Percentiles rank a stretch among this genome's conserved stretches.
Conservation (phyloP, 2,329 filamentous ascomycete genomes). For the Neurospora sp. region DNA sequence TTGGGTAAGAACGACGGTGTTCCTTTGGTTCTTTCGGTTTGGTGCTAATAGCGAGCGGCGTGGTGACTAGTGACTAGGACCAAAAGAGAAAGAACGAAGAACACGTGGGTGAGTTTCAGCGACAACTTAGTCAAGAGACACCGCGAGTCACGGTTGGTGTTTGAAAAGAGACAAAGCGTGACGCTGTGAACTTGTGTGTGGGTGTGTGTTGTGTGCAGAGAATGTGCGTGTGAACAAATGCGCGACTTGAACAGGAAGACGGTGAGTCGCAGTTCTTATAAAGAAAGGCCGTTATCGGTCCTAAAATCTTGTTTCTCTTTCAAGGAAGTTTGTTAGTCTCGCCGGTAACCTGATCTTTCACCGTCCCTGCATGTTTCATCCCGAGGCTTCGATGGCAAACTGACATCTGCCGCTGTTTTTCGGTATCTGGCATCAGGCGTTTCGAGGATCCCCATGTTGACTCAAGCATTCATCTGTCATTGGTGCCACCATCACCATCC, state of each 20-base stretch:
- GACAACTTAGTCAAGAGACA: not conserved
- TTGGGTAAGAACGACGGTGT: not conserved
- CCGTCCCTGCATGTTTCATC: not conserved
- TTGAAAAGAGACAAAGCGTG: not conserved
- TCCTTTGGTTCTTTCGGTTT: not conserved
- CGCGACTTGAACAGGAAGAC: not conserved
- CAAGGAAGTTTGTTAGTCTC: not conserved
- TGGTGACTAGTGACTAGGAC: not conserved
- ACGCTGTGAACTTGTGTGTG: not conserved
- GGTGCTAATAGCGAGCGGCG: not conserved
- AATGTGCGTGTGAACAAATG: not conserved
- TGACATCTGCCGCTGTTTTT: not conserved
- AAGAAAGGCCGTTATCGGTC: not conserved
- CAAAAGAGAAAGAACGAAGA: not conserved
- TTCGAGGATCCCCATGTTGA: not conserved
- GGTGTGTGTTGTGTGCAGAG: not conserved
- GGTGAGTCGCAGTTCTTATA: not conserved
- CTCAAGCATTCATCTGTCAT: not conserved
- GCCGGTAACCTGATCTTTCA: not conserved
- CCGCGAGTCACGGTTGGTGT: not conserved
- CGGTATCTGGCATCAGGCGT: not conserved
- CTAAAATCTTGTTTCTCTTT: not conserved
- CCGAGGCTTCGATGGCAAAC: not conserved
- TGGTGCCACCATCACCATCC: not conserved
- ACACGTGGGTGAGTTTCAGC: not conserved